Conservation (phyloP, 306 rosid genomes). For the Rosa persica region DNA sequence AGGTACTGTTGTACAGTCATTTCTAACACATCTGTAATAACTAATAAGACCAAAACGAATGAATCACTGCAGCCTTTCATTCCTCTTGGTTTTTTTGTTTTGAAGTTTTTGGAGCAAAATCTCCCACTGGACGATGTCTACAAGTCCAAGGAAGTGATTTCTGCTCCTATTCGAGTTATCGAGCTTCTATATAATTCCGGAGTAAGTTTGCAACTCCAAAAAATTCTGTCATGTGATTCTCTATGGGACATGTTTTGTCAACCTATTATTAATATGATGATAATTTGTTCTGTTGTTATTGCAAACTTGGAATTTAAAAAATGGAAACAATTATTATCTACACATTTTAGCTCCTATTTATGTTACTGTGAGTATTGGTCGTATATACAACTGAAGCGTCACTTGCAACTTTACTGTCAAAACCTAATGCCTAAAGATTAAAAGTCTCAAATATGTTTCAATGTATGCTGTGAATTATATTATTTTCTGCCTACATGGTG, state of each 20-base stretch:
- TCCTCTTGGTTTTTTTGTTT: slow-evolving; percentile 15
- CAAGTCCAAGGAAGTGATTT: slow-evolving; percentile 80
- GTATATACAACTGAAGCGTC: neutral
- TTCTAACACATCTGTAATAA: slow-evolving; percentile 9
- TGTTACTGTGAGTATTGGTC: neutral
- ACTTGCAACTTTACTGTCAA: neutral
- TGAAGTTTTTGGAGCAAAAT: slow-evolving; percentile 83
- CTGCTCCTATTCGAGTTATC: slow-evolving; percentile 92
- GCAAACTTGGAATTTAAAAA: neutral
- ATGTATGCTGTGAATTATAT: too few species aligned
- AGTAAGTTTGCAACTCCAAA: slow-evolving; percentile 51
- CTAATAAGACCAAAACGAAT: neutral
- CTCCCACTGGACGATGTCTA: slow-evolving; percentile 83
- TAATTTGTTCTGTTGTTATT: neutral
- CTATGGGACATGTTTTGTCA: neutral
- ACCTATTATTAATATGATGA: neutral
- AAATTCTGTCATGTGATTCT: slow-evolving; percentile 8
- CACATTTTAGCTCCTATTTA: neutral
- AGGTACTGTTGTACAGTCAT: slow-evolving; percentile 45
- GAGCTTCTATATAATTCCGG: slow-evolving; percentile 87
- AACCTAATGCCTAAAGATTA: neutral
- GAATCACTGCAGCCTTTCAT: neutral
- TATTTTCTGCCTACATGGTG: neutral
- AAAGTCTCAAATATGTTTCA: neutral
- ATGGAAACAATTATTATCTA: neutral